These are phyloP conservation scores for Isatis tinctoria DNA, from an alignment of 345 rosid genomes.

Conservation along the genomic window DNA sequence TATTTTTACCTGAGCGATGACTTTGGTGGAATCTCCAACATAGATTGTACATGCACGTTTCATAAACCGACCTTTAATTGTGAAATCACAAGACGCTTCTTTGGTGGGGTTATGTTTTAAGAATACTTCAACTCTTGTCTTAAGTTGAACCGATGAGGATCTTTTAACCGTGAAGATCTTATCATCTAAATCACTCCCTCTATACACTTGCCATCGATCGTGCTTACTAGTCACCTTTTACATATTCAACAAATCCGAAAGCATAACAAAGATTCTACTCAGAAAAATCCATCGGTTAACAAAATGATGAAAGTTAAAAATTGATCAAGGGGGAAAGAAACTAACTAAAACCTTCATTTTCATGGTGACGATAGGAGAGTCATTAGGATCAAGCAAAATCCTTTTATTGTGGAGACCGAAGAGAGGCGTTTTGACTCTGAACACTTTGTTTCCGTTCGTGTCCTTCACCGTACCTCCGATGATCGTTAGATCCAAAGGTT, in stretches of 20 bases:
- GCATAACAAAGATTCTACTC: slow-evolving; percentile 5
- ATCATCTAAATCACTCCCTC: slow-evolving; percentile 29
- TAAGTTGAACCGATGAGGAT: slow-evolving; percentile 28
- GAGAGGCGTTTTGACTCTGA: slow-evolving; percentile 34
- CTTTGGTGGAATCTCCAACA: slow-evolving; percentile 22
- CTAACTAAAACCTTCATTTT: slow-evolving; percentile 33
- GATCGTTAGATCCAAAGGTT: slow-evolving; percentile 30
- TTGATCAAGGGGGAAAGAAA: neutral
- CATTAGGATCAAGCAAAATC: slow-evolving; percentile 31
- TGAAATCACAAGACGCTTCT: slow-evolving; percentile 34
- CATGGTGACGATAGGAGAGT: slow-evolving; percentile 35
- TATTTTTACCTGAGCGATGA: slow-evolving; percentile 30
- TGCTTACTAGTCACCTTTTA: slow-evolving; percentile 34
- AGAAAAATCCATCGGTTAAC: neutral
- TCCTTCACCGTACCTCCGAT: slow-evolving; percentile 37
- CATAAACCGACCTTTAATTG: slow-evolving; percentile 35
- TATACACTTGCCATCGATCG: slow-evolving; percentile 38
- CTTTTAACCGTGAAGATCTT: slow-evolving; percentile 34
- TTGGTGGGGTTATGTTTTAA: slow-evolving; percentile 29
- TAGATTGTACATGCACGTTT: slow-evolving; percentile 34
- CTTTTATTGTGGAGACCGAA: slow-evolving; percentile 34
- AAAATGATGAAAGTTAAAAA: neutral
- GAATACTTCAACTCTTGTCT: slow-evolving; percentile 36
- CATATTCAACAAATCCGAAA: neutral
- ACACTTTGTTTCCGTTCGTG: slow-evolving; percentile 26